Evolutionary conservation across 2,329 filamentous ascomycete genomes (phyloP).

Genomic region (Fusarium fujikuroi): DNA sequence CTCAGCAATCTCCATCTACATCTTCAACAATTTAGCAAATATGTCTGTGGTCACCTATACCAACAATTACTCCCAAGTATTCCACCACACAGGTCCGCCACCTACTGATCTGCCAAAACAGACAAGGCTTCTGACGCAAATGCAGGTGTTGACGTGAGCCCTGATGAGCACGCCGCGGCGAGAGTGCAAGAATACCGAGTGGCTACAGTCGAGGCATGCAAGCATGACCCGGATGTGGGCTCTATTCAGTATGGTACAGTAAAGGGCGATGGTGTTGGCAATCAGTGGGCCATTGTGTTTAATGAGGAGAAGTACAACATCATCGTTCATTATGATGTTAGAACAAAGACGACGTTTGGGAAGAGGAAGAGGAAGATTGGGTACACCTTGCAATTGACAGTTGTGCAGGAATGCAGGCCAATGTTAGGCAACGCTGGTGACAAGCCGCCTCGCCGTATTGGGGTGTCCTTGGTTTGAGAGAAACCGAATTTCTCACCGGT

Average conservation of each 20-base stretch:
- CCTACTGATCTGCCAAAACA: background rate
- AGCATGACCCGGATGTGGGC: background rate
- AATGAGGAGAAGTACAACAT: background rate
- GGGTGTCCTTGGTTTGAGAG: background rate
- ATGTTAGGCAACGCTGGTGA: background rate
- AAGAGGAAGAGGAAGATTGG: background rate
- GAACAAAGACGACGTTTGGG: background rate
- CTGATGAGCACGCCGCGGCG: background rate
- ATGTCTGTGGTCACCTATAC: background rate
- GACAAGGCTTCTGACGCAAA: background rate
- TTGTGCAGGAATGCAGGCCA: background rate
- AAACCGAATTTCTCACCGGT: background rate
- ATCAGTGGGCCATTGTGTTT: background rate
- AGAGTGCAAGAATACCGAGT: background rate
- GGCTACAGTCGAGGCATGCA: background rate
- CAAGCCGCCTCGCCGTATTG: background rate
- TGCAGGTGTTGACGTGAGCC: background rate
- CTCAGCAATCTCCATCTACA: background rate
- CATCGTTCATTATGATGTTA: background rate
- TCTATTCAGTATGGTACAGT: background rate
- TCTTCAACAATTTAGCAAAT: background rate
- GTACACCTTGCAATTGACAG: background rate
- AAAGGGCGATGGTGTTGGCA: background rate
- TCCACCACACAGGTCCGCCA: background rate
- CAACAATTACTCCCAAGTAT: background rate